Base-by-base conservation (phyloP, 1,284 basidiomycete species). In the Flammula alnicola region DNA sequence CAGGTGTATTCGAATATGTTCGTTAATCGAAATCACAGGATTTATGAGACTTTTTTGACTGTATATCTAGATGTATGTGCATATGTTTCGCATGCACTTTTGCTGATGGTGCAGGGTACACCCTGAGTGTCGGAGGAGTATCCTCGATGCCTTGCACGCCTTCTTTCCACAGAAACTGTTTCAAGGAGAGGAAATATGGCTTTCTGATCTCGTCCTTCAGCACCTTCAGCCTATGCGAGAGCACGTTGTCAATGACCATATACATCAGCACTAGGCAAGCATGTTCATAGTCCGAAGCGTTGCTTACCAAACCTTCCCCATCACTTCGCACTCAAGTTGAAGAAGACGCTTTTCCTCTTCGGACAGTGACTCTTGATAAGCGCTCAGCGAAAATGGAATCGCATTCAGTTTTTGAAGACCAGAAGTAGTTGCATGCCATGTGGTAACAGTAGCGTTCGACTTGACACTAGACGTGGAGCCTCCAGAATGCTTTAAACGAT, bases 251-350 rank as follows among this genome's bases (percentile, higher is more conserved):
- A 22, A 16, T 22, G n/a, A 27, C 32, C 25, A 9, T 32, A 44
- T 39, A 51, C 10, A 41, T 44, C 36, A 44, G 27, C 39, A 19
- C 26, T 27, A 23, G 33, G 44, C 23, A 47, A 31, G 9, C 7
- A 35, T 48, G 22, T 25, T n/a, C 22, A 42, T 36, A 19, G 27
- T n/a, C 23, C 44, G 26, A 20, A 23, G 27, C 5, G 38, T 43
- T n/a, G 64, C 80, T 58, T 52, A 85, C 89, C 89, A 92, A 58
- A 82, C 86, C 63, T 83, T 83, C 33, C 84, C 83, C 78, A 92
- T 80, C 11, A 79, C 79, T 41, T 85, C 80, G 58, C 80, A 83
- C 65, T 92, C 89, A 19, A 92, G 77, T 32, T 71, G 63, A 31
- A 92, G 74, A 17, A 91, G 68, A 8, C 70, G 63, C 49, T 68